Conservation (phyloP, 495 filamentous ascomycete species). For the Aspergillus sclerotioniger region DNA sequence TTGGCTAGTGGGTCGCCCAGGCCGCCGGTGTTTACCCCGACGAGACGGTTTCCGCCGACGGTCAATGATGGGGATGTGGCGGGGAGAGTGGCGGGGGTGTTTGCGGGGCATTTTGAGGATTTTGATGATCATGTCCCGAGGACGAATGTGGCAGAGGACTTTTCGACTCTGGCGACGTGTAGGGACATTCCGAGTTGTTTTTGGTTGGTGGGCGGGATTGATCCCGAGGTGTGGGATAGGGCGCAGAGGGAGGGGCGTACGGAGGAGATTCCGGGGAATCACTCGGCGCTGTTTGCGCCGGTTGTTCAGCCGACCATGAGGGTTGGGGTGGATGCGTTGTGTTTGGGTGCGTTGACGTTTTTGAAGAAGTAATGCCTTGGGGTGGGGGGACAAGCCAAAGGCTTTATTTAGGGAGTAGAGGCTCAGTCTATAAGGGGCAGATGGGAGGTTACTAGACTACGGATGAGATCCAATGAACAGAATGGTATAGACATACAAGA, state of each 20-base stretch:
- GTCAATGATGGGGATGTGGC: constrained; percentile 37
- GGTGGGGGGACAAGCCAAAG: too few relatives aligned
- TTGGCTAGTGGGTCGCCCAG: constrained; percentile 45
- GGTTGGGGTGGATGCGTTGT: constrained; percentile 55
- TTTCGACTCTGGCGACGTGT: constrained; percentile 41
- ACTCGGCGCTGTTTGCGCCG: constrained; percentile 61
- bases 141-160: constrained; percentile 46
- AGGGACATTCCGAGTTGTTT: constrained; percentile 39
- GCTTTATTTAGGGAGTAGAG: too few relatives aligned
- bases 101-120: constrained; percentile 37
- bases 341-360: constrained; percentile 53
- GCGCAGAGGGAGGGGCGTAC: constrained; percentile 20
- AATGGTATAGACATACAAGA: too few relatives aligned
- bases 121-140: constrained; percentile 39
- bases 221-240: constrained; percentile 44
- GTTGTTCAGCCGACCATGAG: constrained; percentile 62
- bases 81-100: constrained; percentile 29
- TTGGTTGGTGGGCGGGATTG: constrained; percentile 48
- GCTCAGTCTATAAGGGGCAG: too few relatives aligned
- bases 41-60: constrained; percentile 45
- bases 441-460: too few relatives aligned
- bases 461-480: too few relatives aligned
- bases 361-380: too few relatives aligned
- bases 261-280: constrained; percentile 50
- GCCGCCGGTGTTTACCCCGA: constrained; percentile 42